Evolutionary conservation across 768 basidiomycete species (phyloP), one percentile per base, ranked within the genome.

Genomic region (Amanita pseudoporphyria): DNA sequence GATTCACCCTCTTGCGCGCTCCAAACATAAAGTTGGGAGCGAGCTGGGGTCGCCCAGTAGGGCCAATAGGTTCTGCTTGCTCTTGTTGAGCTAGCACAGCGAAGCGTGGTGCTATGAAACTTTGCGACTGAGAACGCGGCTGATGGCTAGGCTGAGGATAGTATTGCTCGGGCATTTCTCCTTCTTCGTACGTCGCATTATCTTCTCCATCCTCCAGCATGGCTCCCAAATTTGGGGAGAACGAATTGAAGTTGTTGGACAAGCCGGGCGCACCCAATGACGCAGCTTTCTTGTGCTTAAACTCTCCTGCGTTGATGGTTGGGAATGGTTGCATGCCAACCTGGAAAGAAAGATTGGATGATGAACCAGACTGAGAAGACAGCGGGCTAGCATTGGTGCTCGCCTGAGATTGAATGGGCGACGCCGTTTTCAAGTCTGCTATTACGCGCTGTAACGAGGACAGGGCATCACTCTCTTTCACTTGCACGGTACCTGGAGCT

Each of bases 21-120:
- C 91, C 93, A 63, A 94, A 96, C 74, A 84, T 90, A 67, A 96
- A 95, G 43, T 75, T 73, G n/a, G 91, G 91, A 9, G 90, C 89
- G 33, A 94, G 78, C 62, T 93, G 90, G 33, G 90, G 91, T 54
- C 91, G 82, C 39, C 88, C 84, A 24, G 84, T 77, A 13, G 87
- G 79, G 28, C 87, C 82, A 44, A 85, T 58, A 50, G 69, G 38
- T 54, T 86, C 81, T 38, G 70, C 67, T 54, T 77, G 77, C 54
- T 88, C 82, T 62, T 85, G 83, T 57, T 82, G 84, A 31, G 77
- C 87, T 57, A 83, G 73, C 49, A 81, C 87, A 14, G 83, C 87
- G 60, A 95, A 95, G 21, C 93, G 82, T 24, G 93, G 93, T 37
- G 92, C 85, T 59, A 85, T 77, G 62, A 93, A 95, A 55, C 76